A percentile compares a stretch with the other conserved stretches of the same genome.
Evolutionary conservation across 148 eudicot genomes (phyloP).

Genomic region (Rhododendron simsii): DNA sequence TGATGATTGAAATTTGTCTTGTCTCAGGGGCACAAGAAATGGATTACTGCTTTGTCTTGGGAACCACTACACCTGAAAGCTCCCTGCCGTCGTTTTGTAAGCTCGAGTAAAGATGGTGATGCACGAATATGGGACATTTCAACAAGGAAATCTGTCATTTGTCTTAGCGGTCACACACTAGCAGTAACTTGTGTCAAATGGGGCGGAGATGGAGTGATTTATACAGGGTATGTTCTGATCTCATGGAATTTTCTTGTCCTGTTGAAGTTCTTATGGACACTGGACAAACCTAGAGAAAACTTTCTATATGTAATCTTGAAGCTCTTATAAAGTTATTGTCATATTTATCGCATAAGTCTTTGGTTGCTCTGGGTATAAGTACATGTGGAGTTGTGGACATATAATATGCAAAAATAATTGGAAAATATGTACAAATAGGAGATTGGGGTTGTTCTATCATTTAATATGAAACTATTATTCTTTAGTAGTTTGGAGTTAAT

Average conservation of each 20-base stretch:
- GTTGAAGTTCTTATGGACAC: slow-evolving; percentile 2
- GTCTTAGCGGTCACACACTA: slow-evolving; percentile 84
- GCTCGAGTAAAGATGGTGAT: slow-evolving; percentile 98
- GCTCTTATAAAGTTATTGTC: background rate
- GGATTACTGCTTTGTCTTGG: slow-evolving; percentile 97
- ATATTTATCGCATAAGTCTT: background rate
- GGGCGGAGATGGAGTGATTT: slow-evolving; percentile 96
- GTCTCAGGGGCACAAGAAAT: slow-evolving; percentile 91
- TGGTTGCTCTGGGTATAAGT: background rate
- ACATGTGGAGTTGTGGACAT: background rate
- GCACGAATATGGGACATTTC: slow-evolving; percentile 91
- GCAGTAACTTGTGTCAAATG: slow-evolving; percentile 96
- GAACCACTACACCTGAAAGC: slow-evolving; percentile 90
- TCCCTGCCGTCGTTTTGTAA: slow-evolving; percentile 90
- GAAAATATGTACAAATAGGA: background rate
- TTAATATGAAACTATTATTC: background rate
- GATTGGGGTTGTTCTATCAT: background rate
- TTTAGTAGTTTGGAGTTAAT: background rate
- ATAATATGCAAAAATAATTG: background rate
- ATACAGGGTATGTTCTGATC: slow-evolving; percentile 66
- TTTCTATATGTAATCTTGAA: background rate
- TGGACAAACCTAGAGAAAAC: background rate
- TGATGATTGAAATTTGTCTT: slow-evolving; percentile 12
- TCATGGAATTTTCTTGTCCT: background rate
- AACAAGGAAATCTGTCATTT: slow-evolving; percentile 55